Conservation (phyloP, 2,329 filamentous ascomycete species). For the Colletotrichum truncatum region DNA sequence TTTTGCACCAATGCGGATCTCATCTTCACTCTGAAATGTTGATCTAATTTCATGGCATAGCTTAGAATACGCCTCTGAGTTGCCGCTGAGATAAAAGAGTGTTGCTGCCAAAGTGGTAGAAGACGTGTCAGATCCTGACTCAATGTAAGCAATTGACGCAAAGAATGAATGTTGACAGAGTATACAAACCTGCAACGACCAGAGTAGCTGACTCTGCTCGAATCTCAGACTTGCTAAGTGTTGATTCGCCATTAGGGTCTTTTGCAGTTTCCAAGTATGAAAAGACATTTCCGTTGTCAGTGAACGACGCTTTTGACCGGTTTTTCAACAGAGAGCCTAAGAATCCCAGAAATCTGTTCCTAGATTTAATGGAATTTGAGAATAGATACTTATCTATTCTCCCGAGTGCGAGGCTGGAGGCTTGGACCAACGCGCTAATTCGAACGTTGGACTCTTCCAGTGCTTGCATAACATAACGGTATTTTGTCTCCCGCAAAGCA, state of each 20-base stretch:
- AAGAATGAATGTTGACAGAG: neutral
- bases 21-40: constrained; percentile 43
- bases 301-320: constrained; percentile 21
- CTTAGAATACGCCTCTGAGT: constrained; percentile 40
- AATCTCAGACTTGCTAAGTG: constrained; percentile 45
- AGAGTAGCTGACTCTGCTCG: constrained; percentile 52
- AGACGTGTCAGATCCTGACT: constrained; percentile 48
- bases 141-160: neutral
- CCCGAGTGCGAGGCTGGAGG: constrained; percentile 1
- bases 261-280: constrained; percentile 55
- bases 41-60: constrained; percentile 43
- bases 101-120: constrained; percentile 45
- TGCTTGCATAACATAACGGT: constrained; percentile 29
- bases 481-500: neutral
- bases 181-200: constrained; percentile 32
- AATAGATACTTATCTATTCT: constrained; percentile 9
- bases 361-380: neutral
- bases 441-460: constrained; percentile 35
- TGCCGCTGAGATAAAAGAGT: constrained; percentile 48
- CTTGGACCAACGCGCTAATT: constrained; percentile 29
- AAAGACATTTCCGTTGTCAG: constrained; percentile 56
- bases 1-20: constrained; percentile 42
- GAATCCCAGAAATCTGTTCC: constrained; percentile 7
- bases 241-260: constrained; percentile 53
- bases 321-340: constrained; percentile 28